These are phyloP conservation scores for Trametes sanguinea DNA, from an alignment of 768 basidiomycete species.

Conservation along the genomic window DNA sequence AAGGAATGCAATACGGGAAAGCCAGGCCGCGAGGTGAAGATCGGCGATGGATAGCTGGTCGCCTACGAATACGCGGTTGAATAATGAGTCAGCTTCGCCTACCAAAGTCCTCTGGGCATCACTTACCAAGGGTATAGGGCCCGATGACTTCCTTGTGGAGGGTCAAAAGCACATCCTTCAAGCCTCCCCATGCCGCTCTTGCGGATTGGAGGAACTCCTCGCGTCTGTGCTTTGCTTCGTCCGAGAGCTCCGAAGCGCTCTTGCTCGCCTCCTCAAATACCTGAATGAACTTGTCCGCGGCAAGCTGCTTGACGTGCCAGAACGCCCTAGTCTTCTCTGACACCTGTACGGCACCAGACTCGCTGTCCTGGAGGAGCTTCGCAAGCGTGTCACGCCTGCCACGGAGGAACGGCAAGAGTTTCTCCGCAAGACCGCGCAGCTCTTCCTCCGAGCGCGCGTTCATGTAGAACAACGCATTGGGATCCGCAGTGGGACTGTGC, in stretches of 20 bases:
- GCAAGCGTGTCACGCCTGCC: constrained; percentile 53
- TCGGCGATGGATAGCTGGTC: constrained; percentile 85
- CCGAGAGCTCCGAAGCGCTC: constrained; percentile 40
- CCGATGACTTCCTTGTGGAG: constrained; percentile 62
- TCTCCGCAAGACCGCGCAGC: constrained; percentile 49
- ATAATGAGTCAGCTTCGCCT: neutral
- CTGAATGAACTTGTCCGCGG: constrained; percentile 44
- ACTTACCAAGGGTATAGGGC: constrained; percentile 64
- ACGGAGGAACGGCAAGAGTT: constrained; percentile 43
- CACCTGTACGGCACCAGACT: constrained; percentile 47
- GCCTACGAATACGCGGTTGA: constrained; percentile 45
- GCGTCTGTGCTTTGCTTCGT: constrained; percentile 42
- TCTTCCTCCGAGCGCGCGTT: constrained; percentile 60
- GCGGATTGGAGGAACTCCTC: constrained; percentile 53
- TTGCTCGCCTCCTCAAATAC: constrained; percentile 50
- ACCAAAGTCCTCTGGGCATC: neutral
- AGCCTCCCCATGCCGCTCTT: constrained; percentile 50
- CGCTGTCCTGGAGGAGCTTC: constrained; percentile 49
- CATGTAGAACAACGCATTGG: constrained; percentile 56
- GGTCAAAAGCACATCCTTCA: constrained; percentile 48
- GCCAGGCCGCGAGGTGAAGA: constrained; percentile 78
- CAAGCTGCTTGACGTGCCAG: constrained; percentile 58
- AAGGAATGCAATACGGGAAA: constrained; percentile 59
- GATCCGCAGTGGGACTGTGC: constrained; percentile 64
- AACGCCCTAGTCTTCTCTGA: constrained; percentile 64